A percentile compares a stretch with the other conserved stretches of the same genome.
These are phyloP conservation scores for Wickerhamomyces sp. DNA, from an alignment of 1,139 yeast species.

Conservation along the genomic window DNA sequence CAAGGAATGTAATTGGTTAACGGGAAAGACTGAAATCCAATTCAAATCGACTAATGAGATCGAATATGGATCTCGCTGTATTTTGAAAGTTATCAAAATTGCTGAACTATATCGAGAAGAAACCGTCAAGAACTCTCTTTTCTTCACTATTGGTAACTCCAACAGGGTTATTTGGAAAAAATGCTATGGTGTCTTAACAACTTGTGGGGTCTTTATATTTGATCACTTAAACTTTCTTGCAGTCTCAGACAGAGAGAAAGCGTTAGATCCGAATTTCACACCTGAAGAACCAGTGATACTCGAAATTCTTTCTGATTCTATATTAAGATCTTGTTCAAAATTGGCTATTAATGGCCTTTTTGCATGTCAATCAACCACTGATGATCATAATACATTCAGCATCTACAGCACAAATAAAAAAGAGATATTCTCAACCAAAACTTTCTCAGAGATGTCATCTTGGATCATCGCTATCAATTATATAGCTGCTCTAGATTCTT, in stretches of 20 bases:
- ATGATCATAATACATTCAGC: slow-evolving; percentile 25
- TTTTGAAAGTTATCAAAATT: slow-evolving; percentile 22
- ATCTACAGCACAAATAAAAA: slow-evolving; percentile 35
- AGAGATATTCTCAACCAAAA: slow-evolving; percentile 28
- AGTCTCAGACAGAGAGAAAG: slow-evolving; percentile 12
- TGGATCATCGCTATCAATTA: slow-evolving; percentile 58
- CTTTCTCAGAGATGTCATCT: slow-evolving; percentile 37
- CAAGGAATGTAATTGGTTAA: slow-evolving; percentile 20
- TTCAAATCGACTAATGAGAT: slow-evolving; percentile 4
- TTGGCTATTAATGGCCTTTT: slow-evolving; percentile 27
- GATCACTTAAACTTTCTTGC: slow-evolving; percentile 27
- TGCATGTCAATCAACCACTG: slow-evolving; percentile 24
- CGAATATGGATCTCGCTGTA: slow-evolving; percentile 5
- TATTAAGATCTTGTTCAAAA: slow-evolving; percentile 16
- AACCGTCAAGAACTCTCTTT: slow-evolving; percentile 15
- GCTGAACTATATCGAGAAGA: slow-evolving; percentile 24
- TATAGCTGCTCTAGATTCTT: slow-evolving; percentile 47
- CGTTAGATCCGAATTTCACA: slow-evolving; percentile 5
- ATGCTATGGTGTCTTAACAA: slow-evolving; percentile 39
- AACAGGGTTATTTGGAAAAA: slow-evolving; percentile 34
- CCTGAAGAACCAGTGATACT: slow-evolving; percentile 10
- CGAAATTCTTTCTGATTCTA: slow-evolving; percentile 15
- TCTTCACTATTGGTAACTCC: slow-evolving; percentile 25
- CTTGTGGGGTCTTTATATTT: slow-evolving; percentile 40
- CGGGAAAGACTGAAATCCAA: slow-evolving; percentile 16